These are phyloP conservation scores for Candida palmyrensis DNA, from an alignment of 805 yeast species.

Conservation along the genomic window DNA sequence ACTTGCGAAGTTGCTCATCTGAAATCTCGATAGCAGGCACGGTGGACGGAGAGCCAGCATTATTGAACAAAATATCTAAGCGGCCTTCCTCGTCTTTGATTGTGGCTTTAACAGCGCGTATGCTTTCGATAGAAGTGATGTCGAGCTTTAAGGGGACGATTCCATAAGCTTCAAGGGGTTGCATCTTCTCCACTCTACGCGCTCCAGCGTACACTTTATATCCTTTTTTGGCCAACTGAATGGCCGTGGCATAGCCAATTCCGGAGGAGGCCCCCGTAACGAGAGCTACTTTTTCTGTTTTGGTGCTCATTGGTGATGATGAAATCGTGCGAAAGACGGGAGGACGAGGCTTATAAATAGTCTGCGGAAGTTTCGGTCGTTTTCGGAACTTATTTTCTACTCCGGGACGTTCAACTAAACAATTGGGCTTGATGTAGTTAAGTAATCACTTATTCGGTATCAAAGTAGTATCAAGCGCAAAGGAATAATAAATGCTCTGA, in stretches of 20 bases:
- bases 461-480: too few species aligned
- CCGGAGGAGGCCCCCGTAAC: slow-evolving; percentile 53
- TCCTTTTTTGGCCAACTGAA: slow-evolving; percentile 38
- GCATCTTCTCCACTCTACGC: slow-evolving; percentile 23
- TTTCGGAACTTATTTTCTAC: too few species aligned
- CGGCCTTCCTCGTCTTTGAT: slow-evolving; percentile 16
- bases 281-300: slow-evolving; percentile 41
- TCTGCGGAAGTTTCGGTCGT: too few species aligned
- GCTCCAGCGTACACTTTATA: slow-evolving; percentile 35
- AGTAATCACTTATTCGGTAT: too few species aligned
- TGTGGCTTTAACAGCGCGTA: slow-evolving; percentile 15
- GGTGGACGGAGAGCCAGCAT: slow-evolving; percentile 30
- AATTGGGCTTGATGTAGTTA: too few species aligned
- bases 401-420: too few species aligned
- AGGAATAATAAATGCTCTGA: too few species aligned
- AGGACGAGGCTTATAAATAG: too few species aligned
- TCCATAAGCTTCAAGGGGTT: slow-evolving; percentile 21
- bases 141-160: slow-evolving; percentile 28
- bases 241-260: slow-evolving; percentile 40
- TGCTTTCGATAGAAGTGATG: slow-evolving; percentile 27
- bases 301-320: too few species aligned
- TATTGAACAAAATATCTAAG: slow-evolving; percentile 35
- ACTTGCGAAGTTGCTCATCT: slow-evolving; percentile 13
- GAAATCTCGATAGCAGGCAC: slow-evolving; percentile 26
- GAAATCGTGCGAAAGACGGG: too few species aligned